These are phyloP conservation scores for Thielaviopsis euricoi DNA, from an alignment of 2,329 filamentous ascomycete genomes.

Conservation along the genomic window DNA sequence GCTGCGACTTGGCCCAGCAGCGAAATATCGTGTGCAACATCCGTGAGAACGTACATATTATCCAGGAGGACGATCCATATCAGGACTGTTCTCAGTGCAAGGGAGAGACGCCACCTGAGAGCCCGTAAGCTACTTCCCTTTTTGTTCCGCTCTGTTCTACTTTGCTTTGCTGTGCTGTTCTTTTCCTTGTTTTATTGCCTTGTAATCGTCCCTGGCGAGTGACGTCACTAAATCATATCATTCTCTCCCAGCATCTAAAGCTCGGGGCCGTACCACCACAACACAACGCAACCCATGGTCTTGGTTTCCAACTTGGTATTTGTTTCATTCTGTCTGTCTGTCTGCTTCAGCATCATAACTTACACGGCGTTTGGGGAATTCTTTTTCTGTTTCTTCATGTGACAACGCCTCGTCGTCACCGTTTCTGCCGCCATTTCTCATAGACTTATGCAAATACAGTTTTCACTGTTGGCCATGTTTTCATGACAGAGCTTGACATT, in stretches of 20 bases:
- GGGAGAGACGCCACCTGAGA: slow-evolving; percentile 12
- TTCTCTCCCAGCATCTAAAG: background rate
- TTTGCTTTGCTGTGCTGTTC: background rate
- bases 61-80: slow-evolving; percentile 9
- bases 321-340: background rate
- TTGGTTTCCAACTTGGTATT: background rate
- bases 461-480: background rate
- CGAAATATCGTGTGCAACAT: background rate
- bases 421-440: background rate
- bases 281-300: background rate
- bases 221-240: background rate
- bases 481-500: background rate
- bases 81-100: slow-evolving; percentile 8
- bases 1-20: slow-evolving; percentile 6
- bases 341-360: background rate
- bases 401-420: background rate
- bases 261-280: no score
- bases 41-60: slow-evolving; percentile 9
- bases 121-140: slow-evolving; percentile 1
- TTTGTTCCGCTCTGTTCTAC: background rate
- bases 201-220: background rate
- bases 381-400: background rate
- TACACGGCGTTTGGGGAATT: background rate
- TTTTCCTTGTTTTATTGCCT: background rate
- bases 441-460: background rate